A percentile compares a stretch with the other conserved stretches of the same genome.
These are phyloP conservation scores for Boechera divaricarpa DNA, from an alignment of 345 rosid species.

Conservation along the genomic window DNA sequence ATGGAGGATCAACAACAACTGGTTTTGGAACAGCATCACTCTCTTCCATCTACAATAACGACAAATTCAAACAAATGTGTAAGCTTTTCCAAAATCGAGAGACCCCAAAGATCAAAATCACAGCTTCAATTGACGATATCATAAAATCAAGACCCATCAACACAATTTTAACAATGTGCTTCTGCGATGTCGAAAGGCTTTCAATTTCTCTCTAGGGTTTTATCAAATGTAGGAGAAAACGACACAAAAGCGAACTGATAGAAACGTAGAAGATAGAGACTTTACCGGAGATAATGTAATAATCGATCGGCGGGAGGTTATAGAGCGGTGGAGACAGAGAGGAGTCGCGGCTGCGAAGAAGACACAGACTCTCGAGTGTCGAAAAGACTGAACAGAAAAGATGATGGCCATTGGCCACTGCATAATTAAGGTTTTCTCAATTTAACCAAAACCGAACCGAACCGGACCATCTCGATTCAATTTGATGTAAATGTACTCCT, in stretches of 20 bases:
- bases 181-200: neutral
- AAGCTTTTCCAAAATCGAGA: neutral
- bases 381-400: constrained; percentile 16
- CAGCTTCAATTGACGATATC: neutral
- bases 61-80: constrained; percentile 12
- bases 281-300: constrained; percentile 18
- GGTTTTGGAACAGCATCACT: constrained; percentile 39
- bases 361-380: constrained; percentile 12
- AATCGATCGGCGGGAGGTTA: constrained; percentile 1
- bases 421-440: constrained; percentile 18
- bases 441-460: neutral
- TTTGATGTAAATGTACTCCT: neutral
- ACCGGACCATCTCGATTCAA: constrained; percentile 5
- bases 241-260: neutral
- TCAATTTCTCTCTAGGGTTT: constrained; percentile 17
- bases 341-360: constrained; percentile 13
- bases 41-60: constrained; percentile 40
- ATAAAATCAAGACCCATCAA: neutral
- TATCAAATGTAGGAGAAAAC: neutral
- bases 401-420: constrained; percentile 9
- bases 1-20: constrained; percentile 46
- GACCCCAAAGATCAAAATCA: neutral
- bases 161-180: constrained; percentile 20
- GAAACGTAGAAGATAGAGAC: neutral
- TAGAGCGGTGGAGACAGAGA: constrained; percentile 12